These are phyloP conservation scores for Saturnispora hagleri DNA, from an alignment of 805 yeast species.

Conservation along the genomic window DNA sequence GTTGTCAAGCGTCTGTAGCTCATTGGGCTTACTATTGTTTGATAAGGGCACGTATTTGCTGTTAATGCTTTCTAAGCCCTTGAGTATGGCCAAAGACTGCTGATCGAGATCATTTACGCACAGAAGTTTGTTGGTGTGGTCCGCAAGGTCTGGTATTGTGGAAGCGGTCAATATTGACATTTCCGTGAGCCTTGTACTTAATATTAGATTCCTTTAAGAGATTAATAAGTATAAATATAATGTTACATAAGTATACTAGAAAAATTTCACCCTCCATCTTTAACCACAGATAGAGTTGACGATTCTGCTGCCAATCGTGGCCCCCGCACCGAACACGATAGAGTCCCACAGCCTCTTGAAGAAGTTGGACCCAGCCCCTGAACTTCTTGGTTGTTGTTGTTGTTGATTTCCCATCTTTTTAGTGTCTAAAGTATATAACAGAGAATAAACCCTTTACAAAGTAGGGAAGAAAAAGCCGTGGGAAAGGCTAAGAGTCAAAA, in stretches of 20 bases:
- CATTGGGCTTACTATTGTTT: neutral
- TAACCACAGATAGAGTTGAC: conserved; percentile 59
- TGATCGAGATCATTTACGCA: neutral
- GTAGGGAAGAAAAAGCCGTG: neutral
- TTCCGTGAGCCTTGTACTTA: neutral
- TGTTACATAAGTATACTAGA: neutral
- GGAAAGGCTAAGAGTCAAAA: neutral
- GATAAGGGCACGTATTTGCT: neutral
- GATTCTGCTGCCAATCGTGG: conserved; percentile 78
- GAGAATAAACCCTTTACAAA: neutral
- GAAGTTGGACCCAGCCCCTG: conserved; percentile 31
- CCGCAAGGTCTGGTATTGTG: neutral
- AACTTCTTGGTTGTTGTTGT: conserved; percentile 20
- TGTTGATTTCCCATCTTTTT: conserved; percentile 11
- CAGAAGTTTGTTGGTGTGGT: neutral
- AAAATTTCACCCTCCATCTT: neutral
- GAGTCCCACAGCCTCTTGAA: conserved; percentile 84
- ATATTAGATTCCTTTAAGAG: neutral
- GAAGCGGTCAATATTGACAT: neutral
- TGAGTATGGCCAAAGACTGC: neutral
- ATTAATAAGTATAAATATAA: neutral
- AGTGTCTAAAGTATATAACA: conserved; percentile 10
- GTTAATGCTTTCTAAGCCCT: neutral
- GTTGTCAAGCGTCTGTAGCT: neutral
- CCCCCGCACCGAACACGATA: conserved; percentile 96